phyloP scores from a whole-genome alignment of 306 rosid genomes.

The Cucurbita moschata region DNA sequence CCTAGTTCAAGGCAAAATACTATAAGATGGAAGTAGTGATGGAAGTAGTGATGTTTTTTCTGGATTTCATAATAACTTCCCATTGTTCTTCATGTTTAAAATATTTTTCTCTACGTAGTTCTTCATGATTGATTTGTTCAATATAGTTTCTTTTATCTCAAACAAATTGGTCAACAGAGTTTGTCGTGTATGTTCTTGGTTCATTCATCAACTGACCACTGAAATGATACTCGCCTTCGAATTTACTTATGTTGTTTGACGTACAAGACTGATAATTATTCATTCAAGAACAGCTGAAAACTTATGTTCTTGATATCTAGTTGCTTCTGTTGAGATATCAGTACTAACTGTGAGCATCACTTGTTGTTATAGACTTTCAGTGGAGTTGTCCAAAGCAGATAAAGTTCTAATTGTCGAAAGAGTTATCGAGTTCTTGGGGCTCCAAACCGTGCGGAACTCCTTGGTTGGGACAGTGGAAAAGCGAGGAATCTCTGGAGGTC shows the following conservation, averaged over 20 bases:
- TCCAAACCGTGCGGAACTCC: constrained; percentile 67
- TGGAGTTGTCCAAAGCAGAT: constrained; percentile 53
- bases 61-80: neutral
- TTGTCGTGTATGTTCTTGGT: neutral
- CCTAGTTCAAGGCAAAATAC: neutral
- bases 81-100: neutral
- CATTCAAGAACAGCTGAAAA: neutral
- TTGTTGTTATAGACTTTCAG: constrained; percentile 41
- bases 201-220: neutral
- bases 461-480: constrained; percentile 91
- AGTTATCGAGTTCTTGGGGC: constrained; percentile 84
- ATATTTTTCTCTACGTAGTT: neutral
- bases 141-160: neutral
- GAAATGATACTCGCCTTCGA: neutral
- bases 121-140: neutral
- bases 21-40: neutral
- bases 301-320: neutral
- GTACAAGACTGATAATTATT: neutral
- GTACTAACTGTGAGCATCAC: constrained; percentile 2
- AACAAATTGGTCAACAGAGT: neutral
- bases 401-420: constrained; percentile 83
- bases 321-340: neutral
- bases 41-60: neutral
- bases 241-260: no score
- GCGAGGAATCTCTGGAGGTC: constrained; percentile 95